A percentile compares a stretch with the other conserved stretches of the same genome.
phyloP scores from a whole-genome alignment of 371 early-diverging fungal genomes.

The Funneliformis caledonium region DNA sequence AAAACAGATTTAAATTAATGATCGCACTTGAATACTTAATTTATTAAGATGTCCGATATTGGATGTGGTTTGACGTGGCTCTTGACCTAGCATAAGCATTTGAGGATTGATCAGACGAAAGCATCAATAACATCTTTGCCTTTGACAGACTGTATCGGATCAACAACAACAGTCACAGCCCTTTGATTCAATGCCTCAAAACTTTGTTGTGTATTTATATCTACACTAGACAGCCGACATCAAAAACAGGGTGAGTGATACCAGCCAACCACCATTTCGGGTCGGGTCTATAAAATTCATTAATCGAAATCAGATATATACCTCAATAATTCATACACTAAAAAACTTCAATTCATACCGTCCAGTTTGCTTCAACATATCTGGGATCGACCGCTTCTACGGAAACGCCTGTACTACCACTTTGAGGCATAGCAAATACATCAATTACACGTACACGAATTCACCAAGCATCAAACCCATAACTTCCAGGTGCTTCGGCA shows the following conservation, averaged over 20 bases:
- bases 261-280: conserved; percentile 81
- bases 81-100: conserved; percentile 47
- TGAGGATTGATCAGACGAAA: conserved; percentile 97
- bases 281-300: conserved; percentile 77
- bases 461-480: conserved; percentile 99
- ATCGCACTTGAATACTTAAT: too few relatives aligned
- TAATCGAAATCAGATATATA: not conserved
- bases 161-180: conserved; percentile 99
- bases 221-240: conserved; percentile 99
- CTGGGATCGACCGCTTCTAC: conserved; percentile 99
- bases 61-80: too few relatives aligned
- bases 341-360: too few relatives aligned
- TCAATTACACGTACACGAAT: conserved; percentile 99
- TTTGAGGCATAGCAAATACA: conserved; percentile 99
- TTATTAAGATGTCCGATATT: too few relatives aligned
- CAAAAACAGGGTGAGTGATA: conserved; percentile 95
- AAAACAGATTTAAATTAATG: not conserved
- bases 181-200: conserved; percentile 68
- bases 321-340: too few relatives aligned
- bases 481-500: conserved; percentile 99
- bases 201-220: conserved; percentile 97
- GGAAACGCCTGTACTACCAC: conserved; percentile 96
- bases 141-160: conserved; percentile 99
- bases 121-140: conserved; percentile 99
- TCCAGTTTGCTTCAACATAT: not conserved